Evolutionary conservation across 2,329 filamentous ascomycete genomes (phyloP).

Genomic region (Colletotrichum sp.): DNA sequence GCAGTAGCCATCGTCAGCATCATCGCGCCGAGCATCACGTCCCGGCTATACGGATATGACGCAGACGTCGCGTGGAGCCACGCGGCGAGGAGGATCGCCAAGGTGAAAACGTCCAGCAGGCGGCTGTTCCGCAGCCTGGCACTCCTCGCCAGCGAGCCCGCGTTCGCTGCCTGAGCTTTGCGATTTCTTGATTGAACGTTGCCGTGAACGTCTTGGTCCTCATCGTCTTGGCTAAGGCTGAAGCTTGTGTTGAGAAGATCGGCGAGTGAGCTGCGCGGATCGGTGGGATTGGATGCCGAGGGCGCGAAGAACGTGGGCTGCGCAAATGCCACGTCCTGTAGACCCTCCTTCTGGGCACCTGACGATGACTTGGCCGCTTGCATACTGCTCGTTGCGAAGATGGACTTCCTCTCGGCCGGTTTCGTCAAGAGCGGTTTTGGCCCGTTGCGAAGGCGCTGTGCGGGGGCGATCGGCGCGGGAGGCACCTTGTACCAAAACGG

Average conservation of each 20-base stretch:
- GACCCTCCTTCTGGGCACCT: constrained; percentile 2
- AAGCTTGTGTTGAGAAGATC: constrained; percentile 51
- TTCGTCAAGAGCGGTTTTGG: constrained; percentile 59
- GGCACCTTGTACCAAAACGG: constrained; percentile 77
- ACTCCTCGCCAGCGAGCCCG: not conserved
- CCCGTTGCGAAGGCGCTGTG: constrained; percentile 66
- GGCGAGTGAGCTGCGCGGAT: constrained; percentile 48
- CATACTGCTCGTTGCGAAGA: constrained; percentile 51
- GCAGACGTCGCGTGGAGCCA: constrained; percentile 20
- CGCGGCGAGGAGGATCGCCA: constrained; percentile 8
- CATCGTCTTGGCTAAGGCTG: constrained; percentile 37
- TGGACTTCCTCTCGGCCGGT: constrained; percentile 48
- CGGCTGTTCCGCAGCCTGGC: constrained; percentile 14
- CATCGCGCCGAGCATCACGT: constrained; percentile 23
- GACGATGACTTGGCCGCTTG: not conserved
- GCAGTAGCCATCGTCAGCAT: constrained; percentile 14
- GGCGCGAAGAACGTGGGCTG: constrained; percentile 67
- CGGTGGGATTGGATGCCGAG: constrained; percentile 32
- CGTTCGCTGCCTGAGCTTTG: not conserved
- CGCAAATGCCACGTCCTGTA: constrained; percentile 51
- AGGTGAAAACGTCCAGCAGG: constrained; percentile 18
- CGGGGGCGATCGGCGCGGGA: constrained; percentile 70
- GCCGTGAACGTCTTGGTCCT: not conserved
- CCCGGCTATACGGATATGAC: constrained; percentile 15
- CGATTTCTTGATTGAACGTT: not conserved